These are phyloP conservation scores for Amanita jacksonii DNA, from an alignment of 768 basidiomycete genomes.

Conservation along the genomic window DNA sequence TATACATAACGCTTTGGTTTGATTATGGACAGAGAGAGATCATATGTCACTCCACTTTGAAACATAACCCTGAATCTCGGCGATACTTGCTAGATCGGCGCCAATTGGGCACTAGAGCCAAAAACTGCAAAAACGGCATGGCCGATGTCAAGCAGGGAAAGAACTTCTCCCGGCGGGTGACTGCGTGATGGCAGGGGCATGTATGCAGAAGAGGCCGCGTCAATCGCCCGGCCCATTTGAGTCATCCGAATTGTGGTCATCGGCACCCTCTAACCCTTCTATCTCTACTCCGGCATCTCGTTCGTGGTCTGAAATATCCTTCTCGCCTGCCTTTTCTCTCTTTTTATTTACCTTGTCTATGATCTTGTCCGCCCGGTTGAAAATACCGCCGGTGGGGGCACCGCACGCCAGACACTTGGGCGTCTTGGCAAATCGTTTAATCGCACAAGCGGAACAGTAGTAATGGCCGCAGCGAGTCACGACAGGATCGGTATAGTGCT, in stretches of 20 bases:
- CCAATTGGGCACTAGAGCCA: no score
- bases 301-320: slow-evolving; percentile 35
- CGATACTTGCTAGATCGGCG: no score
- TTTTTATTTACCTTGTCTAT: slow-evolving; percentile 79
- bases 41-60: no score
- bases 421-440: slow-evolving; percentile 89
- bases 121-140: no score
- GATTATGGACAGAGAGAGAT: no score
- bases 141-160: no score
- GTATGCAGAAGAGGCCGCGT: background rate
- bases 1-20: no score
- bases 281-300: slow-evolving; percentile 40
- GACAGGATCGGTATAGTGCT: slow-evolving; percentile 90
- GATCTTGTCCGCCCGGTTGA: slow-evolving; percentile 92
- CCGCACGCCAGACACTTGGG: slow-evolving; percentile 95
- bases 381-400: slow-evolving; percentile 88
- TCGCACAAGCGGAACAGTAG: slow-evolving; percentile 91
- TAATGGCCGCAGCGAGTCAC: slow-evolving; percentile 97
- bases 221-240: slow-evolving; percentile 14
- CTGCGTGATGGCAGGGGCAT: background rate
- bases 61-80: no score
- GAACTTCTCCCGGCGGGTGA: no score
- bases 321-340: slow-evolving; percentile 46
- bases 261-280: slow-evolving; percentile 40
- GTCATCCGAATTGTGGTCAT: slow-evolving; percentile 26